Evolutionary conservation across 2,329 filamentous ascomycete genomes (phyloP).

Genomic region (Periconia digitata): DNA sequence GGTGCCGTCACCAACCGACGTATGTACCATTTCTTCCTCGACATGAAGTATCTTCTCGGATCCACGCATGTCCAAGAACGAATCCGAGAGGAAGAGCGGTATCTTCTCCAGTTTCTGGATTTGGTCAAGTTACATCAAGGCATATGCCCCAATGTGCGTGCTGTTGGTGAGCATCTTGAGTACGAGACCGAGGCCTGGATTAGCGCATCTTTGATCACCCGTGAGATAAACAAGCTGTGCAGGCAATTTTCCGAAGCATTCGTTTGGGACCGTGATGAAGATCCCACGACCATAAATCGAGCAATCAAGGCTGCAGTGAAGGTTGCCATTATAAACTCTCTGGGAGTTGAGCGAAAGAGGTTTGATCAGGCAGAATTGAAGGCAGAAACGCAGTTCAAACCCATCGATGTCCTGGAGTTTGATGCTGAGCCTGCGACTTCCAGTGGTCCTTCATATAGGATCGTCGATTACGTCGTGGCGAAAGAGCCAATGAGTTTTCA

Average conservation of each 20-base stretch:
- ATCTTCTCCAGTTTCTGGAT: conserved; percentile 92
- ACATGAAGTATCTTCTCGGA: conserved; percentile 86
- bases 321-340: conserved; percentile 82
- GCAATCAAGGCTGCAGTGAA: conserved; percentile 77
- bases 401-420: conserved; percentile 76
- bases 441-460: conserved; percentile 53
- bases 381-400: conserved; percentile 81
- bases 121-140: conserved; percentile 95
- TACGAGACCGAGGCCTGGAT: conserved; percentile 99
- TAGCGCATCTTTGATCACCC: conserved; percentile 87
- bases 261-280: conserved; percentile 65
- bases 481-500: conserved; percentile 94
- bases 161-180: conserved; percentile 93
- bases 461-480: conserved; percentile 83
- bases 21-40: conserved; percentile 97
- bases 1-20: conserved; percentile 92
- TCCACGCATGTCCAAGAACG: conserved; percentile 86
- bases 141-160: conserved; percentile 90
- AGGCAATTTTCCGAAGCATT: conserved; percentile 88
- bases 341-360: conserved; percentile 82
- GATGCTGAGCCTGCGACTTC: conserved; percentile 49
- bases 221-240: conserved; percentile 92
- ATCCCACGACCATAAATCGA: conserved; percentile 65
- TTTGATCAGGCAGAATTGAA: conserved; percentile 89
- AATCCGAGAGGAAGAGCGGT: conserved; percentile 79